phyloP scores from a whole-genome alignment of 352 stramenopile genomes.

The Phytophthora fragariae region DNA sequence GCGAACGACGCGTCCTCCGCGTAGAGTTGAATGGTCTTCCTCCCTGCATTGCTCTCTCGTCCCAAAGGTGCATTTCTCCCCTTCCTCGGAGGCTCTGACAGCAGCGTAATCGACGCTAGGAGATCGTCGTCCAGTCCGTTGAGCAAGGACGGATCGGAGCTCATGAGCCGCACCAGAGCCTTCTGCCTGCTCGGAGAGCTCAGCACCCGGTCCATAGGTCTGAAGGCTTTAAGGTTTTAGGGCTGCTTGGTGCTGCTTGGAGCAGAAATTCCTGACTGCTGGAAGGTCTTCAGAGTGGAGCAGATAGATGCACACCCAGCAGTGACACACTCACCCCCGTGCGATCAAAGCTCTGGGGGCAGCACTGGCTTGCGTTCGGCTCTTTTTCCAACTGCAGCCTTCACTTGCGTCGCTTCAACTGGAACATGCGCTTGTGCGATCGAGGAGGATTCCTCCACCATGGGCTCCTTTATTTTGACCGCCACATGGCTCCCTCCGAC shows the following conservation, averaged over 20 bases:
- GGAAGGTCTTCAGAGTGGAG: neutral
- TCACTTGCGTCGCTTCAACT: conserved; percentile 20
- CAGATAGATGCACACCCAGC: conserved; percentile 1
- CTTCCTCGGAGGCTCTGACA: conserved; percentile 27
- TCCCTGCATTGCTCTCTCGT: conserved; percentile 3
- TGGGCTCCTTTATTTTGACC: conserved; percentile 28
- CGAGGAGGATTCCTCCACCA: conserved; percentile 17
- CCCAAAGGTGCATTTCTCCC: neutral
- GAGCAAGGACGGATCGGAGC: conserved; percentile 50
- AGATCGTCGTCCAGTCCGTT: conserved; percentile 48
- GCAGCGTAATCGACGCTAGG: conserved; percentile 47
- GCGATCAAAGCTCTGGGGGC: conserved; percentile 6
- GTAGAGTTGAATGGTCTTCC: conserved; percentile 41
- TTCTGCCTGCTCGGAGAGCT: conserved; percentile 52
- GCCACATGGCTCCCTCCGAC: conserved; percentile 12
- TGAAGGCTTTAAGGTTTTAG: neutral
- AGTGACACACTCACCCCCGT: neutral
- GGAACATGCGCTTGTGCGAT: conserved; percentile 25
- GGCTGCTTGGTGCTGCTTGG: neutral
- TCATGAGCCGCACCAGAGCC: conserved; percentile 57
- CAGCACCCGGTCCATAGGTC: conserved; percentile 38
- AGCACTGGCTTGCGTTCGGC: conserved; percentile 14
- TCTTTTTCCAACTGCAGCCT: conserved; percentile 16
- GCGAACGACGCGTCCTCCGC: conserved; percentile 25
- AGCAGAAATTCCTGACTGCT: conserved; percentile 31